Evolutionary conservation across 2,329 filamentous ascomycete species (phyloP).

Genomic region (Remersonia thermophila): DNA sequence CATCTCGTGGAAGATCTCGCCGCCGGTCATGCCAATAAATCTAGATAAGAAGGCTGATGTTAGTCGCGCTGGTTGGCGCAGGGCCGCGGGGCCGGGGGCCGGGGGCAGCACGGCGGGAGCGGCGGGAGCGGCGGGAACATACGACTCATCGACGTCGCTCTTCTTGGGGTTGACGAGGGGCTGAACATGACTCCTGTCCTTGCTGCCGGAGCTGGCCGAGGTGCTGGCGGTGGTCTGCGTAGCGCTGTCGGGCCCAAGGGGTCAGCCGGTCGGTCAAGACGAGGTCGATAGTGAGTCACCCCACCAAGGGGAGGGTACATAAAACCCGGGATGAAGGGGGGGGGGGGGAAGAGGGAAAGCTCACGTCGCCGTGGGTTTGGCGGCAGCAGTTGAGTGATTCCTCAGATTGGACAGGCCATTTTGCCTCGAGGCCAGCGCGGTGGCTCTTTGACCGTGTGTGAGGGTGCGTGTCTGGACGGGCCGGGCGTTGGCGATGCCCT

Average conservation of each 20-base stretch:
- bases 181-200: constrained; percentile 50
- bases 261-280: constrained; percentile 13
- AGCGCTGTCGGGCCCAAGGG: not conserved
- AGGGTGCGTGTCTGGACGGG: constrained; percentile 26
- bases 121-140: constrained; percentile 29
- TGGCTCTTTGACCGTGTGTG: constrained; percentile 27
- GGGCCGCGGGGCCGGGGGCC: not conserved
- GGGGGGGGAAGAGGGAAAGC: constrained; percentile 27
- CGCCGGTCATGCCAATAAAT: constrained; percentile 89
- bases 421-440: constrained; percentile 26
- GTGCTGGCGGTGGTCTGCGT: too few species aligned
- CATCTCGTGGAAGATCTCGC: constrained; percentile 98
- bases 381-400: constrained; percentile 37
- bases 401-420: constrained; percentile 31
- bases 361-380: constrained; percentile 40
- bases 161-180: constrained; percentile 49
- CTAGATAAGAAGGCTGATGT: constrained; percentile 27
- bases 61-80: constrained; percentile 1
- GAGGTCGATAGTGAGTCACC: constrained; percentile 11
- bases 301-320: constrained; percentile 14
- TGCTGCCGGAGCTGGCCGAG: constrained; percentile 39
- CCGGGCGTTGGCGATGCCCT: constrained; percentile 28
- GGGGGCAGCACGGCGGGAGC: not conserved
- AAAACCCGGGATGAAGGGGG: not conserved
- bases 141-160: constrained; percentile 70